phyloP scores from a whole-genome alignment of 805 yeast species.

The Millerago galiae region DNA sequence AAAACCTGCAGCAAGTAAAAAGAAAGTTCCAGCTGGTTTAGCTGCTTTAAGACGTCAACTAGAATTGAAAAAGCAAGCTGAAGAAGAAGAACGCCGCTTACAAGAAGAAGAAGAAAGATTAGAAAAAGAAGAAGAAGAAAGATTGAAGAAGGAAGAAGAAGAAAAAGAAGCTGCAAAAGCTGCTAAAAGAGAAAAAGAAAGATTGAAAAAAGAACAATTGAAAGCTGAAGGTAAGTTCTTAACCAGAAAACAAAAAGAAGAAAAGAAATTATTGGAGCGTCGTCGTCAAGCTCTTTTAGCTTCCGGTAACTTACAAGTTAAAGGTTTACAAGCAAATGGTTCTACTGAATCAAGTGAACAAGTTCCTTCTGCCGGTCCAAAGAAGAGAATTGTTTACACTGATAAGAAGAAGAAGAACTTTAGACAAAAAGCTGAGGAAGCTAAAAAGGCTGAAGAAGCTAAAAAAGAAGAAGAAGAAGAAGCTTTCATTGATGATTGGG shows the following conservation, averaged over 20 bases:
- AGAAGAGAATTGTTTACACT: constrained; percentile 58
- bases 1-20: constrained; percentile 41
- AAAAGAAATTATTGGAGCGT: constrained; percentile 76
- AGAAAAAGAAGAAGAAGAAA: constrained; percentile 44
- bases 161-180: constrained; percentile 51
- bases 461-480: constrained; percentile 24
- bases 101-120: constrained; percentile 69
- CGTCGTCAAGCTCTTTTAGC: constrained; percentile 82
- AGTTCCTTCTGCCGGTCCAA: constrained; percentile 23
- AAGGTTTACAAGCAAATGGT: constrained; percentile 43
- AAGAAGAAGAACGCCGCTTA: constrained; percentile 69
- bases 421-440: constrained; percentile 14
- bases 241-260: constrained; percentile 93
- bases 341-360: constrained; percentile 19
- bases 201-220: constrained; percentile 79
- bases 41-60: constrained; percentile 88
- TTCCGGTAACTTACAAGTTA: constrained; percentile 65
- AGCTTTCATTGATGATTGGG: constrained; percentile 79
- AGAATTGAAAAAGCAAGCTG: constrained; percentile 81
- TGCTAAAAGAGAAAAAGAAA: constrained; percentile 82
- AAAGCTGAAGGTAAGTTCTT: constrained; percentile 93
- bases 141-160: constrained; percentile 30
- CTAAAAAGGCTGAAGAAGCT: constrained; percentile 19
- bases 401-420: constrained; percentile 60
- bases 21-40: constrained; percentile 82